Base-by-base conservation (phyloP, 768 basidiomycete genomes). In the Lentinula raphanica region DNA sequence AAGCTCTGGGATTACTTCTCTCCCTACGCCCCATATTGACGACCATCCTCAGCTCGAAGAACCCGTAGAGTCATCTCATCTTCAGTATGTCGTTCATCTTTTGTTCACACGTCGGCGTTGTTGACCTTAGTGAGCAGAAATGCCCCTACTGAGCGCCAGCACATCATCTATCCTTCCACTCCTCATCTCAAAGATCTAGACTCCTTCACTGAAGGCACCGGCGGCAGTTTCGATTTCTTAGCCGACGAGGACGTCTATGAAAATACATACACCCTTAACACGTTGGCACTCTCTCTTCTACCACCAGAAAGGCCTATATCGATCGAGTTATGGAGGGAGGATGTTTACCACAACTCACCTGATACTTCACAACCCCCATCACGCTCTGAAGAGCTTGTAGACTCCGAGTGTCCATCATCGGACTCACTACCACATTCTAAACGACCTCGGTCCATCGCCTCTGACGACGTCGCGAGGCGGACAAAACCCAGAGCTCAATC, bases 131-230 rank as follows among this genome's bases (percentile, higher is more conserved):
- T 21, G 66, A 68, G n/a, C 66, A 69, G 42, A 35, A 32, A 65
- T 63, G 46, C 65, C 62, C 46, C 67, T 66, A 36, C 58, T 51
- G 57, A 58, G 32, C 42, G 64, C 74, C 54, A 61, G 67, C 56
- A 63, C 70, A 35, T 53, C 17, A 53, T 39, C 31, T 60, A 56
- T 51, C 76, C 79, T 17, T 72, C 67, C 3, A 79, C 83, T 28
- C 83, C 82, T 9, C 65, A 74, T 58, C 63, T 85, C 64, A 83
- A 79, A 68, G 83, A 85, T 64, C 66, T 77, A 31, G 82, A 84
- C 60, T 78, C 80, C 55, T 85, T 85, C 71, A 82, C 81, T n/a
- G 82, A 83, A 48, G 82, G 82, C 31, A 81, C 79, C 15, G 67
- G 70, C 58, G 82, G 82, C 45, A 80, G 79, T 60, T 83, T 82